These are phyloP conservation scores for Phytophthora megakarya DNA, from an alignment of 352 stramenopile genomes.

Conservation along the genomic window DNA sequence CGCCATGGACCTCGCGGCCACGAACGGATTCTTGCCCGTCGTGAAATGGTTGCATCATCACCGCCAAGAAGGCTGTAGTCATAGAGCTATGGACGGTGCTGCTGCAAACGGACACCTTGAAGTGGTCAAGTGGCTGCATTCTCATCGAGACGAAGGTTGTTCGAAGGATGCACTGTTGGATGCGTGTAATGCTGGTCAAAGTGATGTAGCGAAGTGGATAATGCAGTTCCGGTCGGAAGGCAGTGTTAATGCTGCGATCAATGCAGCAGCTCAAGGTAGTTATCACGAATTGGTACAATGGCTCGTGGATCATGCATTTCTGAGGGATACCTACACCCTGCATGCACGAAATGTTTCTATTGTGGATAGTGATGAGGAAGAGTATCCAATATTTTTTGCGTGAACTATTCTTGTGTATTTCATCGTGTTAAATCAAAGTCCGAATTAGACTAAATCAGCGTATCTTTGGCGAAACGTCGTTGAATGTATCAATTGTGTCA, in stretches of 20 bases:
- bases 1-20: slow-evolving; percentile 42
- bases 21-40: slow-evolving; percentile 33
- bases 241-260: slow-evolving; percentile 32
- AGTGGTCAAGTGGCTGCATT: slow-evolving; percentile 42
- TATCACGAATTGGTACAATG: slow-evolving; percentile 25
- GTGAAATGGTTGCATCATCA: slow-evolving; percentile 45
- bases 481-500: slow-evolving; percentile 6
- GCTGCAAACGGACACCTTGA: slow-evolving; percentile 38
- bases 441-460: too few species aligned
- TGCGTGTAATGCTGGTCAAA: slow-evolving; percentile 45
- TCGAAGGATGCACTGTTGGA: slow-evolving; percentile 46
- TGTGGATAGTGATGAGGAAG: slow-evolving; percentile 7
- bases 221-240: slow-evolving; percentile 45
- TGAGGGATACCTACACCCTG: slow-evolving; percentile 15
- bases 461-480: slow-evolving; percentile 36
- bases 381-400: slow-evolving; percentile 7
- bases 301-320: slow-evolving; percentile 31
- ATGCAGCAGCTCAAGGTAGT: slow-evolving; percentile 21
- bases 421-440: too few species aligned
- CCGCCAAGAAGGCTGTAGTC: slow-evolving; percentile 35
- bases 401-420: neutral
- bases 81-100: slow-evolving; percentile 36
- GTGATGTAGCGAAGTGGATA: slow-evolving; percentile 49
- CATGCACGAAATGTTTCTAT: too few species aligned
- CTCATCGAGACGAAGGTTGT: slow-evolving; percentile 34